Evolutionary conservation across 2,329 filamentous ascomycete species (phyloP).

Genomic region (Grosmannia clavigera): DNA sequence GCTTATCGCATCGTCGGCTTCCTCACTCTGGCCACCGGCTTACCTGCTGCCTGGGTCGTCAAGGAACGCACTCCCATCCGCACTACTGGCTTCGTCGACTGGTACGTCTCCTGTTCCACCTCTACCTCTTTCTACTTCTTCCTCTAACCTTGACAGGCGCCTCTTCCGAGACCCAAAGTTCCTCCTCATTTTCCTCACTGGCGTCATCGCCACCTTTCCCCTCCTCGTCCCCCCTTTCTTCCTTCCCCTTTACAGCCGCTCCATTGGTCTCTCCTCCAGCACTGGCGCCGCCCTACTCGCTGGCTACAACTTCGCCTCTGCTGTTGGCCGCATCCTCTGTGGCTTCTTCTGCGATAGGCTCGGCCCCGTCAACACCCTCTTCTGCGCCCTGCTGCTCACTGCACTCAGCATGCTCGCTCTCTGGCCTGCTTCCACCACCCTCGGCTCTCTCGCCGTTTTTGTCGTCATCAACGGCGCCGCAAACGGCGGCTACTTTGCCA

Average conservation of each 20-base stretch:
- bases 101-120: slow-evolving; percentile 15
- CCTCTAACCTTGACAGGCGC: slow-evolving; percentile 13
- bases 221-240: slow-evolving; percentile 51
- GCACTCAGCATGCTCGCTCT: slow-evolving; percentile 46
- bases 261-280: slow-evolving; percentile 38
- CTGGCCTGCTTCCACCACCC: slow-evolving; percentile 44
- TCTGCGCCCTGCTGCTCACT: slow-evolving; percentile 36
- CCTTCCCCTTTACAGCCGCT: slow-evolving; percentile 41
- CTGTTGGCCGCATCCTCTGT: slow-evolving; percentile 40
- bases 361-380: slow-evolving; percentile 42
- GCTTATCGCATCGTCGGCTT: slow-evolving; percentile 40
- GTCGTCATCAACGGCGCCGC: slow-evolving; percentile 46
- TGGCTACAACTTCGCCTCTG: slow-evolving; percentile 48
- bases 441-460: slow-evolving; percentile 43
- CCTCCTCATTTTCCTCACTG: slow-evolving; percentile 37
- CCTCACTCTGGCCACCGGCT: slow-evolving; percentile 36
- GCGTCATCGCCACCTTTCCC: slow-evolving; percentile 45
- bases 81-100: slow-evolving; percentile 32
- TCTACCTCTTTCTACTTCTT: not conserved
- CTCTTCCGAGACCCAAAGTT: slow-evolving; percentile 42
- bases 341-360: slow-evolving; percentile 41
- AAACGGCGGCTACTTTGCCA: slow-evolving; percentile 52
- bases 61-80: slow-evolving; percentile 31
- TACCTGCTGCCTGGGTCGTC: slow-evolving; percentile 43
- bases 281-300: slow-evolving; percentile 46